phyloP scores from a whole-genome alignment of 1,139 yeast species.

The Blastobotrys aristatus region DNA sequence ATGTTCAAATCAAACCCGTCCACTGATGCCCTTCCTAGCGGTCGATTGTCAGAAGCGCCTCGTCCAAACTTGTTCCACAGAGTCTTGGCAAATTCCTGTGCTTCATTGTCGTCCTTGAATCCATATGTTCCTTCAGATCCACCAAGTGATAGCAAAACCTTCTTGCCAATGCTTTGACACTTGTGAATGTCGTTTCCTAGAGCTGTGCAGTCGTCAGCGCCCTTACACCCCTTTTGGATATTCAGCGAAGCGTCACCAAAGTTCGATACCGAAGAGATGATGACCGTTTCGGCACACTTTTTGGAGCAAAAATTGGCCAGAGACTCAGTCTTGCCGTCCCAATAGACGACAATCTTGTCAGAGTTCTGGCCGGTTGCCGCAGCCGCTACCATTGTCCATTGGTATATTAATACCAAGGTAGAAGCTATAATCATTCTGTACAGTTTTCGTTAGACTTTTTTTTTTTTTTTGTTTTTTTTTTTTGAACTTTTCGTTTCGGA shows the following conservation, averaged over 20 bases:
- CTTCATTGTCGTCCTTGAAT: constrained; percentile 46
- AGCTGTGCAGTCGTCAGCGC: neutral
- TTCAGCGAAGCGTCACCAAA: neutral
- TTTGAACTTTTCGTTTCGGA: neutral
- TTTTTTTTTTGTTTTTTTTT: neutral
- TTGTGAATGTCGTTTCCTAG: constrained; percentile 41
- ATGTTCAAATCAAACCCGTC: constrained; percentile 73
- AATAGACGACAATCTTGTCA: neutral
- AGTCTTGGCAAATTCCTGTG: constrained; percentile 61
- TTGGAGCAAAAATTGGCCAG: neutral
- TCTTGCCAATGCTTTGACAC: constrained; percentile 70
- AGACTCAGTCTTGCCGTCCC: neutral
- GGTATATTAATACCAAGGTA: neutral
- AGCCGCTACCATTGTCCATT: neutral
- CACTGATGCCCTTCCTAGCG: constrained; percentile 60
- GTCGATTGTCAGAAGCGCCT: constrained; percentile 75
- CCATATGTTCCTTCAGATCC: constrained; percentile 18
- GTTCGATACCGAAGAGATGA: neutral
- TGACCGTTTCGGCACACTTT: neutral
- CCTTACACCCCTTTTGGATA: neutral
- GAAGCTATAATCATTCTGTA: neutral
- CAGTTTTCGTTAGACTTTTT: neutral
- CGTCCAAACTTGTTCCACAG: constrained; percentile 86
- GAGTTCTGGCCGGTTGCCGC: neutral
- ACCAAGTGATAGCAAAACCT: constrained; percentile 40